phyloP scores from a whole-genome alignment of 768 basidiomycete species.

The Boletellus ananas region DNA sequence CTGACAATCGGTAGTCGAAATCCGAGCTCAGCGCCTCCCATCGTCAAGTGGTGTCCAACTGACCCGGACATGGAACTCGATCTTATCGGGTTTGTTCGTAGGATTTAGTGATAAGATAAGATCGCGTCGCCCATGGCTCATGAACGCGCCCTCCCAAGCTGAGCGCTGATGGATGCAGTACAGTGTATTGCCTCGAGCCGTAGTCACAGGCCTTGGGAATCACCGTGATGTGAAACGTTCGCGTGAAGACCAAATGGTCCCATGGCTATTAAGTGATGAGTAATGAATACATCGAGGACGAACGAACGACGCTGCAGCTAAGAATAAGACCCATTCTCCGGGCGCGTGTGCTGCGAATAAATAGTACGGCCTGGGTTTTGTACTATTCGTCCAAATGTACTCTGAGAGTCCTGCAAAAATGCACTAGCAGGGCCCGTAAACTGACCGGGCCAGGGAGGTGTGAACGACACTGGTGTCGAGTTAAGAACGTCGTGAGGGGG shows the following conservation, averaged over 20 bases:
- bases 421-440: conserved; percentile 50
- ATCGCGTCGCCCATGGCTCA: background rate
- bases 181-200: background rate
- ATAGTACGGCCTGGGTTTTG: conserved; percentile 61
- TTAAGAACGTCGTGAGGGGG: conserved; percentile 22
- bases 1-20: conserved; percentile 64
- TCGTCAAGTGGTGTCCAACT: background rate
- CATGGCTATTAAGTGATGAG: conserved; percentile 16
- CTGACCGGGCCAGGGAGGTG: conserved; percentile 33
- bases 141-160: background rate
- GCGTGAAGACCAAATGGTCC: background rate
- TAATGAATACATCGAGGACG: conserved; percentile 21
- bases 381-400: conserved; percentile 36
- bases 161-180: background rate
- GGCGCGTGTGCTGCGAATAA: conserved; percentile 49
- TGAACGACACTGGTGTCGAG: conserved; percentile 19
- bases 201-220: background rate
- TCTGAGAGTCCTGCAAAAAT: conserved; percentile 42
- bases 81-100: too few species aligned
- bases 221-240: background rate
- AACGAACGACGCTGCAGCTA: conserved; percentile 13
- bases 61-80: too few species aligned
- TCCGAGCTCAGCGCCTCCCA: conserved; percentile 6
- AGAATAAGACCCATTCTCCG: conserved; percentile 31
- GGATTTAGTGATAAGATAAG: conserved; percentile 17